Evolutionary conservation across 208 protist genomes (phyloP).

Genomic region (Kentomonas sorsogonicus): DNA sequence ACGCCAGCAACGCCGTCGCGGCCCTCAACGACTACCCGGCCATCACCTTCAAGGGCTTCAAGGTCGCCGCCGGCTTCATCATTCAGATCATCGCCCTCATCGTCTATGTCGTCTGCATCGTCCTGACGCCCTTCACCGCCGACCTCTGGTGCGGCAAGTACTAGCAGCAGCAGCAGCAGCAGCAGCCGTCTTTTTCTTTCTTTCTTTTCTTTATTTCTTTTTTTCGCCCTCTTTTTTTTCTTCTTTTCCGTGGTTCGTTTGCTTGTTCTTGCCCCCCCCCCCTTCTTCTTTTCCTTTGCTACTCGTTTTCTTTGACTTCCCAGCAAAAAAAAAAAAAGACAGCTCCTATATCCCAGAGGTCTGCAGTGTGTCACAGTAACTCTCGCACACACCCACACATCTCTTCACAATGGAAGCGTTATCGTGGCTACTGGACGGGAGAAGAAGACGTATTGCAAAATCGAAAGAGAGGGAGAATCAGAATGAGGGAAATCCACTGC

Average conservation of each 20-base stretch:
- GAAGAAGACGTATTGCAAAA: no score
- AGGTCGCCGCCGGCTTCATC: constrained; percentile 26
- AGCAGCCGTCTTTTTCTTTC: neutral
- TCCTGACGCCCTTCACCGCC: constrained; percentile 45
- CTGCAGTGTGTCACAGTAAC: no score
- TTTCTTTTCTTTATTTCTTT: neutral
- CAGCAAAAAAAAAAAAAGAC: no score
- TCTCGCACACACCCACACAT: no score
- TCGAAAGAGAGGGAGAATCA: no score
- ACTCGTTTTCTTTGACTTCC: no score
- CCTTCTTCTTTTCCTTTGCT: constrained; percentile 1
- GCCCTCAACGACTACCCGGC: constrained; percentile 25
- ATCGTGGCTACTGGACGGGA: no score
- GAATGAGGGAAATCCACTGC: no score
- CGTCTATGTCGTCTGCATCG: constrained; percentile 25
- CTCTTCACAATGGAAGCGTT: no score
- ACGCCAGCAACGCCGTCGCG: no score
- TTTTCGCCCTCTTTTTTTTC: constrained; percentile 2
- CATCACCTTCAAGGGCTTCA: constrained; percentile 48
- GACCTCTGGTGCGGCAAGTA: constrained; percentile 42
- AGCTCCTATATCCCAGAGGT: no score
- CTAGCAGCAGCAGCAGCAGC: constrained; percentile 8
- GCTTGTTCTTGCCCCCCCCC: no score
- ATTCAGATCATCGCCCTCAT: constrained; percentile 32
- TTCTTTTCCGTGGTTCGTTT: constrained; percentile 8